Base-by-base conservation (phyloP, 2,329 filamentous ascomycete species). In the Epicoccum sorghinum region DNA sequence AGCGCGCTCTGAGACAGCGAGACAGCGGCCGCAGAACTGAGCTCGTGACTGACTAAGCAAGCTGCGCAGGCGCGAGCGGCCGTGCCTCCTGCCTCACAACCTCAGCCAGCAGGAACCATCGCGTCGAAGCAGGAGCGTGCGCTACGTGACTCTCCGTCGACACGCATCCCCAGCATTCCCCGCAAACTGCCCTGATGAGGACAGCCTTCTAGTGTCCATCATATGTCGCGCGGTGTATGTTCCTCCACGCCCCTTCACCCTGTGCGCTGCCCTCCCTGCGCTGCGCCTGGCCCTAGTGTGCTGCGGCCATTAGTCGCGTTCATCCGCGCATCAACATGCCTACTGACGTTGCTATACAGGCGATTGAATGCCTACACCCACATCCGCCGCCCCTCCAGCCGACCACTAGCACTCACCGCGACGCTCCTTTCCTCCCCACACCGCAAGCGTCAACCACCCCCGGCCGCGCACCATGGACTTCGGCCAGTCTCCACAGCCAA, bases 401-500 rank as follows among this genome's bases (percentile, higher is more conserved):
- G 23, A 43, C 8, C 24, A 32, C 38, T 32, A 27, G 23, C 4
- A 47, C 44, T 36, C 47, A 29, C 52, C 52, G 55, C 59, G 53
- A 53, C 59, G 37, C 45, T 52, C 38, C 53, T 47, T 56, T n/a
- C 38, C 51, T 45, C 35, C 39, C 27, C 55, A 47, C 44, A 53
- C 55, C 40, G 47, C 47, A 40, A 36, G 27, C 39, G 44, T 49
- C 42, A 35, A 40, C 9, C 25, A 42, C 44, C 39, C 14, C 42
- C 58, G 57, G 52, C 55, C 66, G 66, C 68, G 62, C 70, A 65
- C 33, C 64, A 71, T 73, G 68, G 70, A 72, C 56, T 73, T 74
- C 43, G 32, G 32, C 32, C 70, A 72, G 49, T 66, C 65, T 4
- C 68, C 70, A 39, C 70, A 73, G 59, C 70, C 72, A 57, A 72